phyloP scores from a whole-genome alignment of 1,284 basidiomycete genomes.

The Tetrapyrgos nigripes region DNA sequence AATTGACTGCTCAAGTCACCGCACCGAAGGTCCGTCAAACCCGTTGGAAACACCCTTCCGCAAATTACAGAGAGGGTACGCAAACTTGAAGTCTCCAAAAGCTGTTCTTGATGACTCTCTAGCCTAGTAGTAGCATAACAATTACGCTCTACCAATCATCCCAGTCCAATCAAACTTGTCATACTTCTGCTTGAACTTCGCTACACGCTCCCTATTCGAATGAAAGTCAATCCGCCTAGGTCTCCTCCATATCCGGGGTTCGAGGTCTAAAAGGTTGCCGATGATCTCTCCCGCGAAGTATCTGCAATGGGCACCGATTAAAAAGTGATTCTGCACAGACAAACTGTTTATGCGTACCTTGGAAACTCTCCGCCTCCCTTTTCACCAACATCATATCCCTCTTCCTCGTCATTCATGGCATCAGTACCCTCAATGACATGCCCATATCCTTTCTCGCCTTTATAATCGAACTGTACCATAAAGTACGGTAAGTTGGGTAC shows the following conservation, averaged over 20 bases:
- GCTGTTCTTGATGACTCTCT: no score
- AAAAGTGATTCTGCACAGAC: background rate
- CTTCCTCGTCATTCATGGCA: slow-evolving; percentile 67
- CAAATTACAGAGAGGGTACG: no score
- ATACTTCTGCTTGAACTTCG: slow-evolving; percentile 72
- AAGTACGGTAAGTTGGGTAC: slow-evolving; percentile 98
- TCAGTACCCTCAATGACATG: slow-evolving; percentile 95
- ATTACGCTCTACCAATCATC: slow-evolving; percentile 55
- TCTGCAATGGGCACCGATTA: slow-evolving; percentile 43
- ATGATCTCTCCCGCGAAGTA: slow-evolving; percentile 97
- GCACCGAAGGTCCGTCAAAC: no score
- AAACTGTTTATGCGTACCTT: slow-evolving; percentile 54
- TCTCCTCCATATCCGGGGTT: slow-evolving; percentile 86
- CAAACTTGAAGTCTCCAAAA: no score
- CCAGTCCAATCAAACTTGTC: slow-evolving; percentile 82
- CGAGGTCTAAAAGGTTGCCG: slow-evolving; percentile 88
- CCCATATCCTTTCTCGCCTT: slow-evolving; percentile 96
- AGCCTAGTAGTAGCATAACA: background rate
- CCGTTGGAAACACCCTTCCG: no score
- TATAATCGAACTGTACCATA: slow-evolving; percentile 98
- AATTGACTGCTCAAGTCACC: no score
- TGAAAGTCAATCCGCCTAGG: slow-evolving; percentile 78
- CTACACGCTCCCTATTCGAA: slow-evolving; percentile 74
- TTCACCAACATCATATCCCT: slow-evolving; percentile 74
- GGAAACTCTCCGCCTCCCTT: slow-evolving; percentile 91